Evolutionary conservation across 106 monocot species (phyloP).

Genomic region (Acanthochlamys bracteata): DNA sequence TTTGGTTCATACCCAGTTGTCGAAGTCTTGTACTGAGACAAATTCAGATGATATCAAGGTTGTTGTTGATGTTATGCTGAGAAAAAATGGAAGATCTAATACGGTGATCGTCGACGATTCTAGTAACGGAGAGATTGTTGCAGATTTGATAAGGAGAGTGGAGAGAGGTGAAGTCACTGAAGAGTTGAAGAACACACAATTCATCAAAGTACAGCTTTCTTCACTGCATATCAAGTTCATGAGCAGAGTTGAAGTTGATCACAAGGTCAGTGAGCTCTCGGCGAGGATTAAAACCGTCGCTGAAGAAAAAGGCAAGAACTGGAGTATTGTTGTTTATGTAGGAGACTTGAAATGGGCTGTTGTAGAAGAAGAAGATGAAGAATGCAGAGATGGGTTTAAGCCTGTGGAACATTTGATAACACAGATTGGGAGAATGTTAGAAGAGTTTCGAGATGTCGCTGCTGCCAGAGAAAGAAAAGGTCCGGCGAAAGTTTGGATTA

Average conservation of each 20-base stretch:
- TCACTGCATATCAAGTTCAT: slow-evolving; percentile 52
- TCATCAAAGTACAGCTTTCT: slow-evolving; percentile 59
- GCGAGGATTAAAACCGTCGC: slow-evolving; percentile 32
- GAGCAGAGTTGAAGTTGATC: slow-evolving; percentile 53
- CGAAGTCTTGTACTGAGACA: slow-evolving; percentile 29
- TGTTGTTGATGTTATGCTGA: slow-evolving; percentile 50
- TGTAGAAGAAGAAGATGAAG: slow-evolving; percentile 27
- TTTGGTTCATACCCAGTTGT: slow-evolving; percentile 19
- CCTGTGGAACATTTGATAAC: slow-evolving; percentile 40
- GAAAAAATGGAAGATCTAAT: slow-evolving; percentile 35
- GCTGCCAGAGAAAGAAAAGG: too few relatives aligned
- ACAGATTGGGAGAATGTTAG: slow-evolving; percentile 52
- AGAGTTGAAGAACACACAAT: slow-evolving; percentile 45
- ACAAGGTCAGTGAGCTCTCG: slow-evolving; percentile 50
- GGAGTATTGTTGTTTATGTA: slow-evolving; percentile 38
- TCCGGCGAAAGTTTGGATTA: slow-evolving; percentile 44
- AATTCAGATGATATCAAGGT: slow-evolving; percentile 43
- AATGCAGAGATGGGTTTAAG: slow-evolving; percentile 11
- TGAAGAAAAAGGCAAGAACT: slow-evolving; percentile 12
- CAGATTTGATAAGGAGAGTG: slow-evolving; percentile 44
- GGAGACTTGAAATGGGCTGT: slow-evolving; percentile 78
- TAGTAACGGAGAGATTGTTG: slow-evolving; percentile 45
- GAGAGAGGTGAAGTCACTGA: slow-evolving; percentile 75
- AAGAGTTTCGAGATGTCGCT: slow-evolving; percentile 22
- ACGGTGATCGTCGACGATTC: slow-evolving; percentile 79